These are phyloP conservation scores for Ilyonectria mors-panacis DNA, from an alignment of 2,329 filamentous ascomycete genomes.

Conservation along the genomic window DNA sequence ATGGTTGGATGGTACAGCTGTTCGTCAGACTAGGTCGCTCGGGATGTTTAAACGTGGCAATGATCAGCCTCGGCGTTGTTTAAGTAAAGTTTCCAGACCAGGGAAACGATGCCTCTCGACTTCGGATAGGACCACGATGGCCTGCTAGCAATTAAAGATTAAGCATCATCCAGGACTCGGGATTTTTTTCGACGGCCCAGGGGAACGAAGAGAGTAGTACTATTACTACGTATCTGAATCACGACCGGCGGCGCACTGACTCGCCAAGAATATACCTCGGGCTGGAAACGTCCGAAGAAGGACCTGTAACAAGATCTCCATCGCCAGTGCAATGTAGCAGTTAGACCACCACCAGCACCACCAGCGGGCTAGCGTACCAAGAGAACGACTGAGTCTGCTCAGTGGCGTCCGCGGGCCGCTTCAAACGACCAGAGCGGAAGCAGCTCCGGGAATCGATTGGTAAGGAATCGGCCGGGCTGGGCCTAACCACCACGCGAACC, in stretches of 20 bases:
- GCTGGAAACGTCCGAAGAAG: neutral
- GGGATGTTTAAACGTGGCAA: neutral
- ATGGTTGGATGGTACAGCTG: neutral
- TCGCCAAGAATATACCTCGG: neutral
- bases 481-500: neutral
- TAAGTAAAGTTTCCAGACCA: neutral
- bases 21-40: neutral
- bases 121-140: neutral
- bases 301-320: neutral
- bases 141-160: conserved; percentile 1
- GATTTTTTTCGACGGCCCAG: neutral
- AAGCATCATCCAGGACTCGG: neutral
- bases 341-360: too few species aligned
- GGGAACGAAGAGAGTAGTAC: neutral
- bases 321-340: neutral
- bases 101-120: neutral
- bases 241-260: neutral
- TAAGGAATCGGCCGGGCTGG: neutral
- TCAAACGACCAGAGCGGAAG: neutral
- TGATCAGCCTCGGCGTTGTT: neutral
- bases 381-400: neutral
- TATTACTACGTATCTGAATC: neutral
- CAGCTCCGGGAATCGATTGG: neutral
- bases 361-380: neutral
- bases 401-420: neutral